Percentiles rank a stretch among this genome's conserved stretches.
phyloP scores from a whole-genome alignment of 2,329 filamentous ascomycete species.

The Fusarium ambrosium region DNA sequence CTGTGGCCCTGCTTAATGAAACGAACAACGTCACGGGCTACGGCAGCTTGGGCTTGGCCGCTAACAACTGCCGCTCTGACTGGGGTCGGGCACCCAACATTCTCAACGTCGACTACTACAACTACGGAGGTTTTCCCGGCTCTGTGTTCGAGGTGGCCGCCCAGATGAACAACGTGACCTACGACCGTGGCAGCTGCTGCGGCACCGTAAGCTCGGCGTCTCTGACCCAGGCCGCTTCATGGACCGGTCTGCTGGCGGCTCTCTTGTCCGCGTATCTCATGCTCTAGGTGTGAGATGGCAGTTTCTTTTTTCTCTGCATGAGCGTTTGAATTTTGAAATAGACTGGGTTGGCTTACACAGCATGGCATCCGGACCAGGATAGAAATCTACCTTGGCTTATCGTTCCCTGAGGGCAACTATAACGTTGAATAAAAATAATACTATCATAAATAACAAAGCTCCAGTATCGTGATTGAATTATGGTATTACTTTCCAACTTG shows the following conservation, averaged over 20 bases:
- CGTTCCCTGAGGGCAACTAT: neutral
- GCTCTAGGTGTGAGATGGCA: conserved; percentile 21
- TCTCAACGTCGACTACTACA: conserved; percentile 89
- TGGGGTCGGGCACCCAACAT: conserved; percentile 83
- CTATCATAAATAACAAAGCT: neutral
- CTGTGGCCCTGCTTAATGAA: conserved; percentile 75
- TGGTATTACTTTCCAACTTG: neutral
- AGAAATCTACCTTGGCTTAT: neutral
- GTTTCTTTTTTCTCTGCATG: conserved; percentile 1
- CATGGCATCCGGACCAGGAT: conserved; percentile 14
- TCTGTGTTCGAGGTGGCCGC: conserved; percentile 84
- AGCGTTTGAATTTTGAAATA: conserved; percentile 40
- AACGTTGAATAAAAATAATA: neutral
- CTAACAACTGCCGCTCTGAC: conserved; percentile 69
- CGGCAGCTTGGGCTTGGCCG: conserved; percentile 76
- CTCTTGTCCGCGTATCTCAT: conserved; percentile 40
- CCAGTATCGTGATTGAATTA: neutral
- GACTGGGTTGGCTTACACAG: conserved; percentile 20
- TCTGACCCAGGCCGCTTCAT: conserved; percentile 37
- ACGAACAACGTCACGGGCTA: conserved; percentile 77
- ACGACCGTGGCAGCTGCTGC: conserved; percentile 69
- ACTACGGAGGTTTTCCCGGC: conserved; percentile 73
- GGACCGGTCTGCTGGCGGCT: conserved; percentile 37
- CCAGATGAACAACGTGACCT: conserved; percentile 78
- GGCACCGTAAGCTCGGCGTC: conserved; percentile 56